These are phyloP conservation scores for Ilyonectria mors-panacis DNA, from an alignment of 2,329 filamentous ascomycete species.

Conservation along the genomic window DNA sequence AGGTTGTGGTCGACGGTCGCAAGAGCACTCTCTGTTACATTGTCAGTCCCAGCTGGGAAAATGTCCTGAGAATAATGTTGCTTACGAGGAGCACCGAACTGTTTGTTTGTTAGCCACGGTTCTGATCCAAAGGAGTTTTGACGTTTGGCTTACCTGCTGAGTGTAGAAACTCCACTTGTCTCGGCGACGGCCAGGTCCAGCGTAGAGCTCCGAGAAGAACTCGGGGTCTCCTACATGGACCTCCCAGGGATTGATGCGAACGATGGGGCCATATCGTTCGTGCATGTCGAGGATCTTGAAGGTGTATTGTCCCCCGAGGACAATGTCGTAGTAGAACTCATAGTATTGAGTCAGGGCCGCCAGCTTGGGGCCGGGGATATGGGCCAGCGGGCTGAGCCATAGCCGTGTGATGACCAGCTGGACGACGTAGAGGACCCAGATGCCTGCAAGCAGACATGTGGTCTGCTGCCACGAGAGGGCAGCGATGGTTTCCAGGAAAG, in stretches of 20 bases:
- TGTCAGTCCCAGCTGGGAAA: slow-evolving; percentile 33
- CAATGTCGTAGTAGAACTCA: slow-evolving; percentile 61
- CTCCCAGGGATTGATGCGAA: slow-evolving; percentile 59
- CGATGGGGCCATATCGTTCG: slow-evolving; percentile 57
- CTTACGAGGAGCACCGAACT: slow-evolving; percentile 55
- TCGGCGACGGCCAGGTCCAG: slow-evolving; percentile 48
- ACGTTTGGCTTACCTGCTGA: slow-evolving; percentile 50
- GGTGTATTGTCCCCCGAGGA: slow-evolving; percentile 59
- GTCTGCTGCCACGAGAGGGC: slow-evolving; percentile 46
- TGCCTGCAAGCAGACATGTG: slow-evolving; percentile 39
- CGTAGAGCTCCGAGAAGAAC: slow-evolving; percentile 58
- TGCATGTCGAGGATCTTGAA: slow-evolving; percentile 60
- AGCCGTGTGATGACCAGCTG: slow-evolving; percentile 51
- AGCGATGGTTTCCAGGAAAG: slow-evolving; percentile 41
- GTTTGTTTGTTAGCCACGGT: slow-evolving; percentile 31
- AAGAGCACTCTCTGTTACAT: slow-evolving; percentile 51
- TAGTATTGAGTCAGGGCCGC: slow-evolving; percentile 58
- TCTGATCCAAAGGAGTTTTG: no score
- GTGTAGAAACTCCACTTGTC: slow-evolving; percentile 55
- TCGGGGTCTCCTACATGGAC: slow-evolving; percentile 56
- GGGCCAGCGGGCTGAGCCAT: slow-evolving; percentile 56
- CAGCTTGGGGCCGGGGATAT: slow-evolving; percentile 57
- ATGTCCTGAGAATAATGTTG: slow-evolving; percentile 33
- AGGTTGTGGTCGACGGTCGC: slow-evolving; percentile 54
- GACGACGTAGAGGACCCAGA: slow-evolving; percentile 51